These are phyloP conservation scores for Forsythia suspensa DNA, from an alignment of 257 asterid species.

Conservation along the genomic window DNA sequence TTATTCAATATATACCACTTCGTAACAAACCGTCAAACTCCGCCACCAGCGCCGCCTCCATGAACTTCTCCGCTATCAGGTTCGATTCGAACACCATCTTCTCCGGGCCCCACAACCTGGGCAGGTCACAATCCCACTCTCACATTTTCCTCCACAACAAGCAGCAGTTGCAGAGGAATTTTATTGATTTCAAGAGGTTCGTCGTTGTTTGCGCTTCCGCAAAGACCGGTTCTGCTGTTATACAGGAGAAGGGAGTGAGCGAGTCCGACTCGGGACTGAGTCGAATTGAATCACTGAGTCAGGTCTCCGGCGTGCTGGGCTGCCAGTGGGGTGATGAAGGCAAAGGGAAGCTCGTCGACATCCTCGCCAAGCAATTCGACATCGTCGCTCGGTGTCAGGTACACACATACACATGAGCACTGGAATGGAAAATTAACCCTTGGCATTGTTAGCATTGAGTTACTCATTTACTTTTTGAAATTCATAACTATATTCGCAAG, in stretches of 20 bases:
- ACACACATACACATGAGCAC: neutral
- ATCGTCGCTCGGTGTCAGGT: slow-evolving; percentile 99
- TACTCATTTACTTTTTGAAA: neutral
- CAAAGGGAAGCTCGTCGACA: slow-evolving; percentile 86
- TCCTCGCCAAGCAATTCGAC: slow-evolving; percentile 83
- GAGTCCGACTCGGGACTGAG: slow-evolving; percentile 29
- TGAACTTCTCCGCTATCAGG: slow-evolving; percentile 40
- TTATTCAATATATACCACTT: too few species aligned
- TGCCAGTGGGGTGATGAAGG: slow-evolving; percentile 99
- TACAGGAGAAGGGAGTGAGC: slow-evolving; percentile 29
- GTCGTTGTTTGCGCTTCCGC: slow-evolving; percentile 34
- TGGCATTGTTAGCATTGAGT: too few species aligned
- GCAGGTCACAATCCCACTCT: slow-evolving; percentile 25
- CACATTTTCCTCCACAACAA: slow-evolving; percentile 22
- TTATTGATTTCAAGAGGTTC: neutral
- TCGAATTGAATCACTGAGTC: slow-evolving; percentile 60
- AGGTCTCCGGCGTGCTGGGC: slow-evolving; percentile 87
- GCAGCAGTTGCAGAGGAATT: slow-evolving; percentile 8
- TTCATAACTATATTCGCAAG: neutral
- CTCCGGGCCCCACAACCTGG: slow-evolving; percentile 25
- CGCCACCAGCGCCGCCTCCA: slow-evolving; percentile 22
- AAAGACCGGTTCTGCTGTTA: slow-evolving; percentile 32
- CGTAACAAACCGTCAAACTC: too few species aligned
- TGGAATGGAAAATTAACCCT: neutral
- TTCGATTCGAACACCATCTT: slow-evolving; percentile 31